Conservation (phyloP, 2,329 filamentous ascomycete species). For the Esteya vermicola region DNA sequence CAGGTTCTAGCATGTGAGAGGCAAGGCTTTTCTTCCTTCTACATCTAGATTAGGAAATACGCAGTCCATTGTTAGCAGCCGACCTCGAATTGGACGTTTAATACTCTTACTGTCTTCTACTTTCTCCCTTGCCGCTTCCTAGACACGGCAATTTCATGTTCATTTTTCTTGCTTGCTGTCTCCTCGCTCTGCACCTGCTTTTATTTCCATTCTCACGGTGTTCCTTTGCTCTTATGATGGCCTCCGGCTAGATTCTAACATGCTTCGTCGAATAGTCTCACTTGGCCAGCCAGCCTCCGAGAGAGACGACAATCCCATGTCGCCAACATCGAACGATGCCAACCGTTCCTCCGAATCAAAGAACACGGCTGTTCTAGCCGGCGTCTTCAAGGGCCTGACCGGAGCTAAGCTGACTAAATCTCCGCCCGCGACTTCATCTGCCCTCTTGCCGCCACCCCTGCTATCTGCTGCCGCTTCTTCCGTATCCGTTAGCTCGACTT, state of each 20-base stretch:
- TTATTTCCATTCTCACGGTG: neutral
- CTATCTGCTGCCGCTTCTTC: conserved; percentile 21
- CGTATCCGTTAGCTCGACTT: conserved; percentile 16
- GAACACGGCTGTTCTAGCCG: conserved; percentile 41
- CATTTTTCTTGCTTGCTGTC: neutral
- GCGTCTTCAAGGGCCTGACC: conserved; percentile 49
- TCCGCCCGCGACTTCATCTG: neutral
- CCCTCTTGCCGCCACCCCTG: conserved; percentile 16
- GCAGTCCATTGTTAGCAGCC: neutral
- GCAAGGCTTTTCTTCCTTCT: neutral
- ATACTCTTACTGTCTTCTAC: neutral
- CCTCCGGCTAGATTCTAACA: conserved; percentile 17
- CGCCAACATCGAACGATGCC: conserved; percentile 44
- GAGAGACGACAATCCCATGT: conserved; percentile 40
- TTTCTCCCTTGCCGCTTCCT: neutral
- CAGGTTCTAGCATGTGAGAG: too few relatives aligned
- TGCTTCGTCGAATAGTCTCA: conserved; percentile 28
- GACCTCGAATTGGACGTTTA: neutral
- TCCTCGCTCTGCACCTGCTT: neutral
- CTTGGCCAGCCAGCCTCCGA: conserved; percentile 26
- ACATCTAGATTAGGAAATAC: too few relatives aligned
- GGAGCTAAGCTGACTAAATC: conserved; percentile 39
- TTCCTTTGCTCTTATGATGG: neutral
- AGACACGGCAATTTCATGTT: too few relatives aligned
- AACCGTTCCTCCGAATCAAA: conserved; percentile 39